Conservation (phyloP, 257 asterid species). For the Haberlea rhodopensis region DNA sequence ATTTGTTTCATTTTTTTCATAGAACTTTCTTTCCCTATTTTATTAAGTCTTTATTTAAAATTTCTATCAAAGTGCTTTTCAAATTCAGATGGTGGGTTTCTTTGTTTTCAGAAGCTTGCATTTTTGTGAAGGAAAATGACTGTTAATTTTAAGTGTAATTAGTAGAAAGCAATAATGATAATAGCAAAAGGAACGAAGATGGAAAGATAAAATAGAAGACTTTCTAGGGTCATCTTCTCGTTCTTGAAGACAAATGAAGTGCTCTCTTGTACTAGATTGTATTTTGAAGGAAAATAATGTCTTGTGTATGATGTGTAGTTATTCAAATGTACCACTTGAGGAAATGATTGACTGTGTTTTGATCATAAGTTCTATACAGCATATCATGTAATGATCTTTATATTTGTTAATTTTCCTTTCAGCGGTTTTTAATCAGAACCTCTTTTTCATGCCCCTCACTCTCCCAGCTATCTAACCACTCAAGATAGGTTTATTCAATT, state of each 20-base stretch:
- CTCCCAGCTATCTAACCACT: not conserved
- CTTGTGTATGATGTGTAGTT: not conserved
- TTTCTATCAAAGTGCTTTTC: not conserved
- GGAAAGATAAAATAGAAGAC: slow-evolving; percentile 1
- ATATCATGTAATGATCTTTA: not conserved
- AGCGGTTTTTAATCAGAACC: not conserved
- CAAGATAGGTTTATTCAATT: slow-evolving; percentile 12
- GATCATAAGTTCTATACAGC: not conserved
- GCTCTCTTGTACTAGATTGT: slow-evolving; percentile 15
- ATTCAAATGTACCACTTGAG: not conserved
- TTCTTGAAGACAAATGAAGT: slow-evolving; percentile 11
- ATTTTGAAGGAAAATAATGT: slow-evolving; percentile 1
- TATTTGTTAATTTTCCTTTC: not conserved
- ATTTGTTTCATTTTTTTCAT: slow-evolving; percentile 1
- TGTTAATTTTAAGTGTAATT: not conserved
- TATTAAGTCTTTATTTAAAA: not conserved
- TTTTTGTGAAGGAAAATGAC: not conserved
- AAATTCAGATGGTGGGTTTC: slow-evolving; percentile 10
- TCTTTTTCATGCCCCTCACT: not conserved
- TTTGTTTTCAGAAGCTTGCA: slow-evolving; percentile 12
- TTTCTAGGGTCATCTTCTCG: not conserved
- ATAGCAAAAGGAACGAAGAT: not conserved
- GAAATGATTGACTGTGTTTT: not conserved
- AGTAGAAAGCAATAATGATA: not conserved
- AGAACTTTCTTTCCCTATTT: not conserved